phyloP scores from a whole-genome alignment of 192 early-diverging fungal species.

The Diversispora eburnea region DNA sequence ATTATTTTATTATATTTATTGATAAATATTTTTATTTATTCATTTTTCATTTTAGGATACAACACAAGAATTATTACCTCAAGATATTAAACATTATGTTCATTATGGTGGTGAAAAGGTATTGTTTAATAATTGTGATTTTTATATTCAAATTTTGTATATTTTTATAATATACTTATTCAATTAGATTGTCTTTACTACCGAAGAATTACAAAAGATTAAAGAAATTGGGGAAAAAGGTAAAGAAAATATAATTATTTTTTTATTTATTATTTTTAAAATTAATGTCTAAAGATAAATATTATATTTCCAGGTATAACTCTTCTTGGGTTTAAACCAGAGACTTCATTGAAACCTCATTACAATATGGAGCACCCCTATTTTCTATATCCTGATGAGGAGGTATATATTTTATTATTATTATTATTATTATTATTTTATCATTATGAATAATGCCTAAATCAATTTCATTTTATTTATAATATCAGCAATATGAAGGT shows the following conservation, averaged over 20 bases:
- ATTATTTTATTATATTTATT: conserved; percentile 6
- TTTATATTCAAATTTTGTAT: background rate
- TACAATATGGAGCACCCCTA: conserved; percentile 62
- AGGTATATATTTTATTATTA: conserved; percentile 35
- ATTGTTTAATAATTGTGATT: background rate
- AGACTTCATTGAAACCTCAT: conserved; percentile 41
- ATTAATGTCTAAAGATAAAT: conserved; percentile 13
- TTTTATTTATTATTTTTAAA: background rate
- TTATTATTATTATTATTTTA: background rate
- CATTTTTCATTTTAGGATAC: conserved; percentile 42
- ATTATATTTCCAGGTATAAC: conserved; percentile 45
- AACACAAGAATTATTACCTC: conserved; percentile 39
- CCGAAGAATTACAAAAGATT: conserved; percentile 62
- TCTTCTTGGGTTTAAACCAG: conserved; percentile 72
- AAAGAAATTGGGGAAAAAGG: conserved; percentile 61
- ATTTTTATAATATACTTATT: background rate
- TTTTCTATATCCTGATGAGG: conserved; percentile 77
- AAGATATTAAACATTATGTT: conserved; percentile 68
- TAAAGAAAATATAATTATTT: conserved; percentile 28
- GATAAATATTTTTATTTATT: conserved; percentile 5
- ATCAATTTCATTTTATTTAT: background rate
- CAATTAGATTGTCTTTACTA: conserved; percentile 63
- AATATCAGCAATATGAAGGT: conserved; percentile 52
- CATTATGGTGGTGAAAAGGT: conserved; percentile 67
- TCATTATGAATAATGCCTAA: no score